phyloP scores from a whole-genome alignment of 2,329 filamentous ascomycete species.

The Chaetomium olivaceum region DNA sequence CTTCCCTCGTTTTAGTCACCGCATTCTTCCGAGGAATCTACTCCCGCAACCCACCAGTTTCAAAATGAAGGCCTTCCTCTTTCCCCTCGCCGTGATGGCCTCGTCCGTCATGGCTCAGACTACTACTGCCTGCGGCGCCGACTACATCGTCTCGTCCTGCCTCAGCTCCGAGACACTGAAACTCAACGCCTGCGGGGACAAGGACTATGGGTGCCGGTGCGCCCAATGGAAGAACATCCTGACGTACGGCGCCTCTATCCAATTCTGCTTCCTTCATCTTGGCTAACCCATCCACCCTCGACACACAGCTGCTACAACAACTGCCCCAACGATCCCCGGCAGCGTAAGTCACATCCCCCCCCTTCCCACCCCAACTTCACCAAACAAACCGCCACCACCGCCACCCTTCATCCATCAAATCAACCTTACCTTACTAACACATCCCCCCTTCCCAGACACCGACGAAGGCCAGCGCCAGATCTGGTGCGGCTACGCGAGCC shows the following conservation, averaged over 20 bases:
- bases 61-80: constrained; percentile 48
- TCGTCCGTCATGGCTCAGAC: constrained; percentile 40
- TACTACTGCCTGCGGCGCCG: constrained; percentile 44
- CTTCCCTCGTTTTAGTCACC: constrained; percentile 14
- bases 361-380: no score
- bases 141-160: constrained; percentile 51
- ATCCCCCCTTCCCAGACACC: constrained; percentile 20
- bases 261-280: background rate
- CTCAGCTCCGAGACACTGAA: constrained; percentile 44
- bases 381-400: no score
- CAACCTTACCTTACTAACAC: background rate
- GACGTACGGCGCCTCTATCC: constrained; percentile 41
- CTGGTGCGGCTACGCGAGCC: constrained; percentile 49
- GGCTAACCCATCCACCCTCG: background rate
- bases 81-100: constrained; percentile 44
- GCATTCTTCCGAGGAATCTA: background rate
- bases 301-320: constrained; percentile 54
- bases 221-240: constrained; percentile 46
- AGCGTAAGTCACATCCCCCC: constrained; percentile 23
- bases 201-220: constrained; percentile 52
- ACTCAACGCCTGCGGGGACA: constrained; percentile 41
- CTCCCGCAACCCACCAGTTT: background rate
- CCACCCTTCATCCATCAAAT: no score
- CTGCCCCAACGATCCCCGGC: constrained; percentile 52
- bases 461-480: constrained; percentile 44